Percentiles rank a stretch among this genome's conserved stretches.
Conservation (phyloP, 2,329 filamentous ascomycete genomes). For the Phialemoniopsis sp. region DNA sequence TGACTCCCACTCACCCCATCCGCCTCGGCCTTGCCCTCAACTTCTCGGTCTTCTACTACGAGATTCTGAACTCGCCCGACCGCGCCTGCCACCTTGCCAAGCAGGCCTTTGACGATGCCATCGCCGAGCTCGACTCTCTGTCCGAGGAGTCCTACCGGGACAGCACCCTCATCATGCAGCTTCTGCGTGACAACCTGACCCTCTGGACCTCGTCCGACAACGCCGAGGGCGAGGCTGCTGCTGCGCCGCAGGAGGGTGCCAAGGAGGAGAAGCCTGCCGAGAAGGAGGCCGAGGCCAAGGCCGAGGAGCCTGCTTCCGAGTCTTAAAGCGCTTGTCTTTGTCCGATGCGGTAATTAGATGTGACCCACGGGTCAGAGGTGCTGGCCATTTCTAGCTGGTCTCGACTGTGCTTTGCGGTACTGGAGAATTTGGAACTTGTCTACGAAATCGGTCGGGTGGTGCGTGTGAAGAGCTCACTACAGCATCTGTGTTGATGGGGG, state of each 20-base stretch:
- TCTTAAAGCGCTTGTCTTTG: conserved; percentile 38
- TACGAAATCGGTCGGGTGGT: too few species aligned
- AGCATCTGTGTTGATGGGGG: too few species aligned
- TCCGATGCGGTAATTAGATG: neutral
- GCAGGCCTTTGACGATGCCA: conserved; percentile 98
- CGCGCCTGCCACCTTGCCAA: conserved; percentile 97
- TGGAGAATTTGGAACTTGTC: too few species aligned
- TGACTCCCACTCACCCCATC: conserved; percentile 96
- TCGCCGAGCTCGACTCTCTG: conserved; percentile 95
- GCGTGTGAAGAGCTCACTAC: too few species aligned
- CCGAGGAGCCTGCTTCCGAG: conserved; percentile 34
- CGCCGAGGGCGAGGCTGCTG: conserved; percentile 67
- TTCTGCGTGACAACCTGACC: conserved; percentile 95
- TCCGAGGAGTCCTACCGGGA: conserved; percentile 98
- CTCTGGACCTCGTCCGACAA: conserved; percentile 96
- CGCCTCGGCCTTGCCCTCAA: conserved; percentile 95
- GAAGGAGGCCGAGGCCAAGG: conserved; percentile 42
- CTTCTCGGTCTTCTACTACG: conserved; percentile 99
- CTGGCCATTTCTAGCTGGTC: neutral
- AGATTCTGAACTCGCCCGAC: conserved; percentile 97
- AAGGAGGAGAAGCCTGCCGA: conserved; percentile 56
- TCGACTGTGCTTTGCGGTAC: neutral
- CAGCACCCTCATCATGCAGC: conserved; percentile 99
- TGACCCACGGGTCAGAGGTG: neutral
- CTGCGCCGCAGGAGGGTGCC: conserved; percentile 39